Evolutionary conservation across 225 moss, liverwort and hornwort genomes (phyloP), one percentile per base, ranked within the genome.

Genomic region (Physcomitrellopsis africana): DNA sequence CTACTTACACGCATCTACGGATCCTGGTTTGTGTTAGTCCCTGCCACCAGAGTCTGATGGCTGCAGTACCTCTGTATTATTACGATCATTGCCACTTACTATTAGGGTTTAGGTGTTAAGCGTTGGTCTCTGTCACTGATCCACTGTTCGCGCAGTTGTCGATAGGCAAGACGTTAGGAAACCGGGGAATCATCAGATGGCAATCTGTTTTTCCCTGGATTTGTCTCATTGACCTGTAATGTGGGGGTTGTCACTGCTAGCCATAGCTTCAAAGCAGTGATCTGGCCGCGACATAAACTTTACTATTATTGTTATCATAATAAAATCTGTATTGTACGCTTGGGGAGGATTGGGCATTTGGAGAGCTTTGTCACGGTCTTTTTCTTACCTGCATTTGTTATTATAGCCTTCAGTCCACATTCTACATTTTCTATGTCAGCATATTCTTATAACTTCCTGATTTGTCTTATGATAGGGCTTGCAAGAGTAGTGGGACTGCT

Each of bases 401-500:
- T 15, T 17, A 29, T 51, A 51, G 26, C 48, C 9, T 55, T 37
- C 53, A 53, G 46, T 64, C 43, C 42, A 54, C 65, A 60, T n/a
- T 37, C 32, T 1, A 7, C 51, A 24, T 20, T 27, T 46, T 5
- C 16, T 63, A 20, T 17, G 27, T 48, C 41, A 18, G 15, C 59
- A 42, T 65, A 19, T 7, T 46, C 59, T 63, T 23, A 15, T 37
- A 63, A 11, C 62, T 49, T 76, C 63, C 32, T 48, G 63, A 18
- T 48, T 74, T 18, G 48, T 24, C 47, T 26, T 63, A 29, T 18
- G 48, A 27, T 65, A 83, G 83, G 80, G 23, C 76, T 96, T 45
- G 92, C 94, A 18, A 82, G 92, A 77, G 86, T 96, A 51, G 82
- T 86, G 2, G 96, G 94, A 51, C 67, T 96, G 59, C 78, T 96